Base-by-base conservation (phyloP, 2,329 filamentous ascomycete species). In the Pseudocercospora vitis region DNA sequence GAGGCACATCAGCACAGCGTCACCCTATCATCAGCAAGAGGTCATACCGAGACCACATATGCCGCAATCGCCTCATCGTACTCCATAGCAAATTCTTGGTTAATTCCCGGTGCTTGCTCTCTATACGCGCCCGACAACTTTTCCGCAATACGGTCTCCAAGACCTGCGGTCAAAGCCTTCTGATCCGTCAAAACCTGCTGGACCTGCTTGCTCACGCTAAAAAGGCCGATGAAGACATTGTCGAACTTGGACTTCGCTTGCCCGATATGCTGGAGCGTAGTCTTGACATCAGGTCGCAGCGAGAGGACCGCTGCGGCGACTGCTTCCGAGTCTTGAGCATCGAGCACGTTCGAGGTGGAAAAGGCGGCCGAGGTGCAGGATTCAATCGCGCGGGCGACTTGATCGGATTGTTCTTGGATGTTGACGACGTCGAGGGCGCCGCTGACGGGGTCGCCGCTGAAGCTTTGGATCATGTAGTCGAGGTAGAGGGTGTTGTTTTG, bases 61-160 rank as follows among this genome's bases (percentile, higher is more conserved):
- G 14, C 44, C 9, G 32, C 45, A 21, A 53, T 53, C 1, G 51
- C 51, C 21, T 37, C 51, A 44, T 53, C 51, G 18, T 48, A 53
- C 14, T 24, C 51, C 23, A 29, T 33, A 32, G 28, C 32, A 4
- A 42, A 42, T 35, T 48, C 45, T 12, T 42, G 33, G 9, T 7
- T 35, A 32, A 53, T 23, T 26, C 44, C 23, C 9, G 45, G 51
- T 21, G 51, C 51, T 6, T 33, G 26, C 8, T 14, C 26, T 14
- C 39, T 28, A 28, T 42, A 53, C 8, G 51, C 44, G 3, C 44
- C 44, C 24, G 51, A 21, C 35, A 53, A 33, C 28, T 49, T 53
- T 35, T 26, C 24, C 28, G 51, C 26, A 28, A 53, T 48, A 4
- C 26, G 32, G 21, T 53, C 7, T 4, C 23, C 45, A 21, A 53